These are phyloP conservation scores for Colletotrichum echinochloae DNA, from an alignment of 2,329 filamentous ascomycete genomes.

Conservation along the genomic window DNA sequence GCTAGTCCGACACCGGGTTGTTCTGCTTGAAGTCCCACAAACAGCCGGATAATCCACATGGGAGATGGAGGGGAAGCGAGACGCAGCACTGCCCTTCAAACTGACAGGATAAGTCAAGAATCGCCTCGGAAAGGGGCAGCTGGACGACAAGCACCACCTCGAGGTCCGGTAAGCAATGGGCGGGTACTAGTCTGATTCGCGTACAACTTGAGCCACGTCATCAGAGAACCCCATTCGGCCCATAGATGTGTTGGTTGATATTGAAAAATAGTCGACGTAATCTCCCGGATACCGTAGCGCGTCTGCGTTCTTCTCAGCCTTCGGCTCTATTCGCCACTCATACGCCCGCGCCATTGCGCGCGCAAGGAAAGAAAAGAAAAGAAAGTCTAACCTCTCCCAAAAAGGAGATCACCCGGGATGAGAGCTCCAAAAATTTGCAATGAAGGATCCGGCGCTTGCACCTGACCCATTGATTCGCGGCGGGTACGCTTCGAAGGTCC, in stretches of 20 bases:
- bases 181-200: neutral
- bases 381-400: neutral
- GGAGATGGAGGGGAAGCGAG: rapidly evolving
- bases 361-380: too few species aligned
- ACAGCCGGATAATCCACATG: neutral
- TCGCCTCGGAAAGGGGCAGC: neutral
- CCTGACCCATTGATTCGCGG: neutral
- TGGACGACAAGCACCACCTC: neutral
- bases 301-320: neutral
- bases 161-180: too few species aligned
- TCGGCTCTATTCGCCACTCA: neutral
- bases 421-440: neutral
- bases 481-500: neutral
- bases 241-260: neutral
- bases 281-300: neutral
- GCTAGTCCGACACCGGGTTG: neutral
- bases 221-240: neutral
- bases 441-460: too few species aligned
- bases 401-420: neutral
- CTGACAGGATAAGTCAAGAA: neutral
- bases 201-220: neutral
- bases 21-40: too few species aligned
- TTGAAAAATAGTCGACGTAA: neutral
- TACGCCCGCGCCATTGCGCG: neutral
- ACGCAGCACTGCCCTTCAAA: neutral